Evolutionary conservation across 495 filamentous ascomycete species (phyloP).

Genomic region (Cudoniella acicularis): DNA sequence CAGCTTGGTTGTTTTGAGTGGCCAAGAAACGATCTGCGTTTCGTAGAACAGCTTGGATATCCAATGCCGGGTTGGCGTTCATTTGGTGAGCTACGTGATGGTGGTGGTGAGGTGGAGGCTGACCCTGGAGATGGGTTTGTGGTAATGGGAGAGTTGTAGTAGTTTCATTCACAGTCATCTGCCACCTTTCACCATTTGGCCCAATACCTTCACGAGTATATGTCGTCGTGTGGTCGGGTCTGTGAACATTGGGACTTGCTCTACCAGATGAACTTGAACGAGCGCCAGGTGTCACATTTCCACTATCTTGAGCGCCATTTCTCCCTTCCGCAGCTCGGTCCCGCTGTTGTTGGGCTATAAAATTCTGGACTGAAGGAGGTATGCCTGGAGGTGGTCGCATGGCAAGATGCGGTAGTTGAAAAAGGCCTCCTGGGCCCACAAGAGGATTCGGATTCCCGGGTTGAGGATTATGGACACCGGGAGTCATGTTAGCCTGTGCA

Average conservation of each 20-base stretch:
- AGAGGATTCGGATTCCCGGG: conserved; percentile 2
- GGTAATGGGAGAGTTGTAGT: conserved; percentile 13
- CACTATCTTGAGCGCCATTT: conserved; percentile 16
- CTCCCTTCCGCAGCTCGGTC: conserved; percentile 27
- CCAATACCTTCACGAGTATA: conserved; percentile 33
- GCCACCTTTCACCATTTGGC: conserved; percentile 34
- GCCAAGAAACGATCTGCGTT: conserved; percentile 33
- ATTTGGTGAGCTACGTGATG: conserved; percentile 5
- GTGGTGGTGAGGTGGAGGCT: conserved; percentile 10
- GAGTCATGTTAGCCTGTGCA: conserved; percentile 4
- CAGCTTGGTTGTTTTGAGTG: conserved; percentile 35
- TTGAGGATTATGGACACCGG: conserved; percentile 3
- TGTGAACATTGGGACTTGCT: conserved; percentile 28
- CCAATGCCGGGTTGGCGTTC: conserved; percentile 18
- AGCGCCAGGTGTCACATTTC: not conserved
- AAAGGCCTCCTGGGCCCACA: conserved; percentile 4
- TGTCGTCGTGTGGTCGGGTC: conserved; percentile 33
- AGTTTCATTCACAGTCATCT: conserved; percentile 29
- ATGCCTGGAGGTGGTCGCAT: conserved; percentile 23
- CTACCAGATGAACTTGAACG: conserved; percentile 13
- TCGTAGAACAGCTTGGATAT: conserved; percentile 36
- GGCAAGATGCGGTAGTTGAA: conserved; percentile 6
- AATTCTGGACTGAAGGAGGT: conserved; percentile 32
- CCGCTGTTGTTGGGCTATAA: conserved; percentile 38
- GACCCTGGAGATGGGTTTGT: conserved; percentile 12